These are phyloP conservation scores for Hypsizygus marmoreus DNA, from an alignment of 768 basidiomycete genomes.

Conservation along the genomic window DNA sequence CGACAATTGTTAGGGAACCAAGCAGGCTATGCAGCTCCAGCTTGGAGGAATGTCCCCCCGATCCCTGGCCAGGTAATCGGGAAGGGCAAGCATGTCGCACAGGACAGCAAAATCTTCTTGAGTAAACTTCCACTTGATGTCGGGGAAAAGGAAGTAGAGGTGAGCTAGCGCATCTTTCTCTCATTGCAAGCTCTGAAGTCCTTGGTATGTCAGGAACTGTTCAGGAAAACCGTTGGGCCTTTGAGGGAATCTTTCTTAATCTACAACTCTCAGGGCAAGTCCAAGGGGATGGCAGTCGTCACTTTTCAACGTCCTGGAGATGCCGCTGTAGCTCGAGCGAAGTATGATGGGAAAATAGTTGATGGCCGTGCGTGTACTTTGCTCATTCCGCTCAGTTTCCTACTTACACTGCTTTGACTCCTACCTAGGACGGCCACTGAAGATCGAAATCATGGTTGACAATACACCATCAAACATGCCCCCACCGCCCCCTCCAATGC, in stretches of 20 bases:
- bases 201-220: constrained; percentile 55
- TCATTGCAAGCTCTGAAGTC: not conserved
- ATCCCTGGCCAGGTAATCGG: constrained; percentile 18
- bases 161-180: constrained; percentile 33
- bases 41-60: constrained; percentile 50
- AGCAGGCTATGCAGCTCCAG: constrained; percentile 57
- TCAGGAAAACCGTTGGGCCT: constrained; percentile 76
- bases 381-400: constrained; percentile 1
- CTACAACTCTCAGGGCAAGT: constrained; percentile 73
- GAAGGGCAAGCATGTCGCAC: constrained; percentile 32
- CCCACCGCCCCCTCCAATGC: constrained; percentile 22
- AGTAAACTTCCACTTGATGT: constrained; percentile 71
- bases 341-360: constrained; percentile 77
- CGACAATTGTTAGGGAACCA: constrained; percentile 58
- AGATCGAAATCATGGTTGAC: constrained; percentile 64
- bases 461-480: constrained; percentile 23
- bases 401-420: not conserved
- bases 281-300: constrained; percentile 82
- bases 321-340: constrained; percentile 61
- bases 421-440: constrained; percentile 61
- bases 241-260: constrained; percentile 70
- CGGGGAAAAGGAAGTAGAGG: constrained; percentile 67
- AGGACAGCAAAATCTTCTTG: constrained; percentile 68
- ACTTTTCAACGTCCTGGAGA: constrained; percentile 64
- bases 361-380: constrained; percentile 53